Conservation (phyloP, 1,284 basidiomycete species). For the Coniophora puteana region DNA sequence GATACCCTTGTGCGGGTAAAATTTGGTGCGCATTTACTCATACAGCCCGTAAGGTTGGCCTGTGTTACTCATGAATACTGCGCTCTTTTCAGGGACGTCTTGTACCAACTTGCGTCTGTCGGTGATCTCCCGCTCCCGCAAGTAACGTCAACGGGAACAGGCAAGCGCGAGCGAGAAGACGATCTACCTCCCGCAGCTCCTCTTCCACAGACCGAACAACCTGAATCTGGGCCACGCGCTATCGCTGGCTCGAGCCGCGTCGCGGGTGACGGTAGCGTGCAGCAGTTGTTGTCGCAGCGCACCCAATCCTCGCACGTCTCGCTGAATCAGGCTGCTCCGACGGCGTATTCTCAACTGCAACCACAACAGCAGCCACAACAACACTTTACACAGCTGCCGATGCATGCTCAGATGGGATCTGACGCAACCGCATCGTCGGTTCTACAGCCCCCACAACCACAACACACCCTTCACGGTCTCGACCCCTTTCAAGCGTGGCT, state of each 20-base stretch:
- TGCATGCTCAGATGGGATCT: conserved; percentile 38
- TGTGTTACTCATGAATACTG: not conserved
- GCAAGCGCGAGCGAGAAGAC: conserved; percentile 64
- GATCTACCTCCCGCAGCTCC: conserved; percentile 25
- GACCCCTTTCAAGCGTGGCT: too few relatives aligned
- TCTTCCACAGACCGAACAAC: conserved; percentile 5
- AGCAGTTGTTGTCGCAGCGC: too few relatives aligned
- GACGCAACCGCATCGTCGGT: conserved; percentile 1
- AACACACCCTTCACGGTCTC: too few relatives aligned
- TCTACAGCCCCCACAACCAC: too few relatives aligned
- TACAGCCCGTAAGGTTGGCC: not conserved
- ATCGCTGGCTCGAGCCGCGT: conserved; percentile 32
- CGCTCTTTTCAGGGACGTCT: conserved; percentile 49
- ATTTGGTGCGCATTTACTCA: conserved; percentile 20
- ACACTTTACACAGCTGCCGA: conserved; percentile 43
- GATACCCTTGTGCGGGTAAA: conserved; percentile 25
- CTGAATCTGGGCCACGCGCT: conserved; percentile 17
- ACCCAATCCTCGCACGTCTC: too few relatives aligned
- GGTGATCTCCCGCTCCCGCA: conserved; percentile 63
- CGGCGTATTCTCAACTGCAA: conserved; percentile 7
- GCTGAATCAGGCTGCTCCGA: not conserved
- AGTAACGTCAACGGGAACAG: conserved; percentile 39
- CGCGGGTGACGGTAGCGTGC: conserved; percentile 15
- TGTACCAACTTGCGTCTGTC: conserved; percentile 64
- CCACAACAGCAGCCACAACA: conserved; percentile 1